Evolutionary conservation across 768 basidiomycete species (phyloP), one percentile per base, ranked within the genome.

Genomic region (Lentinula lateritia): DNA sequence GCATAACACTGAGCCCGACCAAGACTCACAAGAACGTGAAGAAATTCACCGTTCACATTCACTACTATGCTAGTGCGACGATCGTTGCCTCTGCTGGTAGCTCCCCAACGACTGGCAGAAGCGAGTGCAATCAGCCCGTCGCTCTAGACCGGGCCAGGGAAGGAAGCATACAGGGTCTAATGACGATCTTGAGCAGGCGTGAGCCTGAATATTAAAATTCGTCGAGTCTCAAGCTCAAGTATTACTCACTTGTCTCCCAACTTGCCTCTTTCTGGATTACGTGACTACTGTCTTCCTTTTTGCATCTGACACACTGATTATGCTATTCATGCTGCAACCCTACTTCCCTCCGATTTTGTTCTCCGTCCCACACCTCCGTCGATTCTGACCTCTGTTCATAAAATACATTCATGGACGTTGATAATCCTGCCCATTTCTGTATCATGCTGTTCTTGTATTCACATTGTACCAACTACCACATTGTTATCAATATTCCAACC

Each of bases 151-250:
- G 38, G 43, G 58, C 58, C 0, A 59, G 36, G 7, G 58, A 56
- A 56, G 55, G 55, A 18, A 42, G 58, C 18, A 45, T 59, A 36
- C 58, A 20, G 9, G 58, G 58, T 16, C 23, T 59, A 5, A 59
- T 59, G 58, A 59, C 58, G 34, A 50, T 59, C 39, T 15, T 59
- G 38, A 59, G 34, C 34, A 59, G 58, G 48, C 15, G 28, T 9
- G 58, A 59, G 41, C 55, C 48, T 38, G 35, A 56, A 13, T 52
- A 34, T 15, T 52, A 18, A 15, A 16, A 13, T n/a, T n/a, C n/a
- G n/a, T n/a, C n/a, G n/a, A 20, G 12, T 34, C 32, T 4, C 9
- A 53, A 10, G n/a, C 38, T 23, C 23, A 5, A 20, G 8, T n/a
- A n/a, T n/a, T n/a, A n/a, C n/a, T n/a, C n/a, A n/a, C n/a, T n/a